Percentiles rank a stretch among this genome's conserved stretches.
phyloP scores from a whole-genome alignment of 140 eudicot species.

The Erigeron philadelphicus region DNA sequence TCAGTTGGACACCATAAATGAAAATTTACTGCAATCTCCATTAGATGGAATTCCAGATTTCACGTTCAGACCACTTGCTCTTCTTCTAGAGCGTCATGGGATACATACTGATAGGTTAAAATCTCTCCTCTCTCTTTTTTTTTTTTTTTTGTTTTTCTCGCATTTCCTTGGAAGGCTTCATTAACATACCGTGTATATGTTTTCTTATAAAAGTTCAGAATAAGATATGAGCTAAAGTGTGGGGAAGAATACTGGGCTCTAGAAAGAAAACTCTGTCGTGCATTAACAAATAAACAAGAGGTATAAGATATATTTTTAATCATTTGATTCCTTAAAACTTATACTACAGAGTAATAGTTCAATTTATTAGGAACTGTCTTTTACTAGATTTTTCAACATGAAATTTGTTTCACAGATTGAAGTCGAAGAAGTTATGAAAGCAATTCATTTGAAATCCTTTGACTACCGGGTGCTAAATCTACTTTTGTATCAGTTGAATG shows the following conservation, averaged over 20 bases:
- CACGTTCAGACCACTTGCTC: slow-evolving; percentile 62
- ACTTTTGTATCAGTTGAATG: slow-evolving; percentile 72
- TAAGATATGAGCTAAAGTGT: slow-evolving; percentile 57
- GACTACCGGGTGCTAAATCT: slow-evolving; percentile 91
- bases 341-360: background rate
- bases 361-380: background rate
- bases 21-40: slow-evolving; percentile 50
- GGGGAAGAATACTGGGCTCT: slow-evolving; percentile 91
- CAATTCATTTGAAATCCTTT: slow-evolving; percentile 86
- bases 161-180: slow-evolving; percentile 10
- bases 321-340: background rate
- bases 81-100: slow-evolving; percentile 54
- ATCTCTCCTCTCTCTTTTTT: slow-evolving; percentile 11
- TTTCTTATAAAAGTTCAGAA: slow-evolving; percentile 38
- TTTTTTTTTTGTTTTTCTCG: slow-evolving; percentile 1
- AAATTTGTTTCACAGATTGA: slow-evolving; percentile 41
- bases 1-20: slow-evolving; percentile 85
- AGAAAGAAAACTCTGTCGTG: slow-evolving; percentile 80
- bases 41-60: slow-evolving; percentile 25
- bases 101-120: slow-evolving; percentile 59
- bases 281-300: slow-evolving; percentile 51
- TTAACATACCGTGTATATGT: slow-evolving; percentile 12
- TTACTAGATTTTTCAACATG: background rate
- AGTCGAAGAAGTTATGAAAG: slow-evolving; percentile 63
- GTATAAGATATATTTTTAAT: slow-evolving; percentile 29